Evolutionary conservation across 1,284 basidiomycete species (phyloP), one percentile per base, ranked within the genome.

Genomic region (Caloboletus inedulis): DNA sequence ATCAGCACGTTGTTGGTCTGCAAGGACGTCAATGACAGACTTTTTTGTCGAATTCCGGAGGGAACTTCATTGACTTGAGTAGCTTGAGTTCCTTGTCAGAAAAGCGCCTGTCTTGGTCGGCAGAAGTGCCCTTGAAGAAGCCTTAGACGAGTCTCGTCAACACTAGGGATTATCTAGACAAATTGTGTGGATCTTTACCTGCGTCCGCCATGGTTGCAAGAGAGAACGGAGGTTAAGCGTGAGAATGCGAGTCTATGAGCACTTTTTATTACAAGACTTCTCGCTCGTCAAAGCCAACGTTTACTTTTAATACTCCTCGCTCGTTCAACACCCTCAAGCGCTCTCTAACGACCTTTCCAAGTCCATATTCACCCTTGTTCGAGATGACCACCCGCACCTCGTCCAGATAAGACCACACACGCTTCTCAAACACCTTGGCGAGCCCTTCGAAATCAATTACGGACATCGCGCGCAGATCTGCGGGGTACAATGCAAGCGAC

Each of bases 81-180:
- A 95, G 79, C 62, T 90, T 89, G 43, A 87, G 75, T 73, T 98
- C 94, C 76, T 99, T 98, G 84, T 98, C 91, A 46, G 89, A 91
- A 73, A 98, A 98, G 50, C 96, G 84, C 61, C 87, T 82, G 69
- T 91, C 89, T 69, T 91, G 87, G 75, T 89, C 88, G 42, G 87
- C 84, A 58, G 86, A 88, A 27, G 88, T 91, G 63, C 89, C 89
- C 71, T 91, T 91, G 84, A 91, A 91, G 70, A 91, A 91, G 25
- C 88, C 88, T 87, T 60, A 35, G 53, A 68, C 51, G 19, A 34
- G n/a, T 25, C 21, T 29, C 21, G 21, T 51, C 16, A 51, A n/a
- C 10, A 45, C 16, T n/a, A 7, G 13, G 13, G 1, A 12, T 23
- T 23, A 36, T 43, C 27, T n/a, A 23, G 19, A 23, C 14, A 9